phyloP scores from a whole-genome alignment of 2,329 filamentous ascomycete genomes.

The Talaromyces sp. region DNA sequence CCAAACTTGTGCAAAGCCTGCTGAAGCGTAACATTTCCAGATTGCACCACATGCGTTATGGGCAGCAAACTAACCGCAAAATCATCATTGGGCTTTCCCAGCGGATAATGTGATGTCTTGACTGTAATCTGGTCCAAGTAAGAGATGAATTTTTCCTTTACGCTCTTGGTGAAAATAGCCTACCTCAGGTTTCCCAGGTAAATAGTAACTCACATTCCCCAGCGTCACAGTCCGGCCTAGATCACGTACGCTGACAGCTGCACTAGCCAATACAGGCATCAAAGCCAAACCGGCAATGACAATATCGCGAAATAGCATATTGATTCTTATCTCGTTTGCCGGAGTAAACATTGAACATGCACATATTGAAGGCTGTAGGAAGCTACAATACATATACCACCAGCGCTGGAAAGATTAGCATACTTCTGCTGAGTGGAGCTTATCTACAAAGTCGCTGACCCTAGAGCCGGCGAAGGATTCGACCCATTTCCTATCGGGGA shows the following conservation, averaged over 20 bases:
- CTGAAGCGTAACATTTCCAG: background rate
- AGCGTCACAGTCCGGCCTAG: background rate
- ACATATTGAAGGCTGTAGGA: background rate
- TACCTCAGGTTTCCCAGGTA: slow-evolving; percentile 5
- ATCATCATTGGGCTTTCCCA: background rate
- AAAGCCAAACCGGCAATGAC: background rate
- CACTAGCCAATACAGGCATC: background rate
- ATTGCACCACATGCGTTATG: background rate
- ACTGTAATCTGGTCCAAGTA: background rate
- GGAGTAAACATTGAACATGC: background rate
- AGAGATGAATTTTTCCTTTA: background rate
- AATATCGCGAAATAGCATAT: background rate
- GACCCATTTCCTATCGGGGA: background rate
- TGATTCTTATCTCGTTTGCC: background rate
- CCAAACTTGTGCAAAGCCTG: background rate
- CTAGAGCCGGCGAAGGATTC: background rate
- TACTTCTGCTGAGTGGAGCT: background rate
- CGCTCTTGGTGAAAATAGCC: background rate
- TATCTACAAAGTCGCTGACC: background rate
- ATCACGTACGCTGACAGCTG: background rate
- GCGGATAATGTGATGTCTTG: background rate
- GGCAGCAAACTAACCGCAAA: background rate
- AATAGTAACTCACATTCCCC: slow-evolving; percentile 4
- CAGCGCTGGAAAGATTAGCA: background rate
- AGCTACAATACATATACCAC: background rate